phyloP scores from a whole-genome alignment of 1,284 basidiomycete genomes.

The Trichosporon ovoides region DNA sequence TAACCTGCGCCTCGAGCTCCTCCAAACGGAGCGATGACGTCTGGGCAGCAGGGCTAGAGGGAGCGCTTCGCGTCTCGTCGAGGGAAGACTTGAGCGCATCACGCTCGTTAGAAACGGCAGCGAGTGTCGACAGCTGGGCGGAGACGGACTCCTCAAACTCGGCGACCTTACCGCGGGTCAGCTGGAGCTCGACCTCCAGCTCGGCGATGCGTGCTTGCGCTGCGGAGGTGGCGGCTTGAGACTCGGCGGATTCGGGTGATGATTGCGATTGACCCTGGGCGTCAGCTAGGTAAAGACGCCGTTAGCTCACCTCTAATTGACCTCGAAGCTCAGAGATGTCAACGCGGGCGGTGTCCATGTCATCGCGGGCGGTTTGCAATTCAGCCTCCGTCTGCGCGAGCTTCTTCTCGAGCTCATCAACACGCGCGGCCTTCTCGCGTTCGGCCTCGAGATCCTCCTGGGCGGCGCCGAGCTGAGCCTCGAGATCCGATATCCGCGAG shows the following conservation, averaged over 20 bases:
- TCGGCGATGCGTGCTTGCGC: not conserved
- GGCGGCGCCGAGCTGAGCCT: conserved; percentile 4
- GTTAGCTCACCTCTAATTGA: conserved; percentile 17
- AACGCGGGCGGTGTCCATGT: conserved; percentile 2
- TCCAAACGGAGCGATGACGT: not conserved
- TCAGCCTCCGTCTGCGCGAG: not conserved
- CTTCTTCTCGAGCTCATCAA: conserved; percentile 8
- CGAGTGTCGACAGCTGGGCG: not conserved
- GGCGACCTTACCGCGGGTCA: conserved; percentile 1
- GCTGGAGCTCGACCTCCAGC: conserved; percentile 10
- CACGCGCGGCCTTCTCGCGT: conserved; percentile 7
- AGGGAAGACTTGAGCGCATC: conserved; percentile 2
- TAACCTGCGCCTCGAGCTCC: conserved; percentile 5
- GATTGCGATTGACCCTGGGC: not conserved
- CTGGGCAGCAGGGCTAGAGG: not conserved
- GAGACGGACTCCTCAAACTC: conserved; percentile 1
- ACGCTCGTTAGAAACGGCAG: not conserved
- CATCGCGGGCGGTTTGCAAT: not conserved
- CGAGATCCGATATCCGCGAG: not conserved
- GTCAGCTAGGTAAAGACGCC: not conserved
- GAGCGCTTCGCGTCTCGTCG: not conserved
- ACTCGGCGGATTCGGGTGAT: not conserved
- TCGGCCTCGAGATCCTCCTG: conserved; percentile 8
- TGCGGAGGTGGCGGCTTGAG: not conserved
- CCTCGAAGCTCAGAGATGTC: not conserved